A percentile compares a stretch with the other conserved stretches of the same genome.
phyloP scores from a whole-genome alignment of 768 basidiomycete genomes.

The Piloderma croceum region DNA sequence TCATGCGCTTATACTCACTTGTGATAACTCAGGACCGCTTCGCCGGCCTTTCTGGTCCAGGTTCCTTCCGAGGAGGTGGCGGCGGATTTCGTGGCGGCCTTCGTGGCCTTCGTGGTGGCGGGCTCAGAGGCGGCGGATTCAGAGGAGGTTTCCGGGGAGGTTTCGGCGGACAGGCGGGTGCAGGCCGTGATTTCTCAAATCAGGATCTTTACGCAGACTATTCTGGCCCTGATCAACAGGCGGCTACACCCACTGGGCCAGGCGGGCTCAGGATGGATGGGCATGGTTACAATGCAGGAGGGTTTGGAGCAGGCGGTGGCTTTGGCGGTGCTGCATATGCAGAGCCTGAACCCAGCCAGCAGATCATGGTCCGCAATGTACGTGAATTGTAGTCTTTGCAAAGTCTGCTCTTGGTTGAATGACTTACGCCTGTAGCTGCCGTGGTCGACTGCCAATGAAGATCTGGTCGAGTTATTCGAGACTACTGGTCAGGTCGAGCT shows the following conservation, averaged over 20 bases:
- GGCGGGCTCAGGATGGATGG: slow-evolving; percentile 34
- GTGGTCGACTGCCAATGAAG: slow-evolving; percentile 99
- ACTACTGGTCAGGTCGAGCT: slow-evolving; percentile 93
- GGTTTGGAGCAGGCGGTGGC: slow-evolving; percentile 31
- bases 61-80: slow-evolving; percentile 43
- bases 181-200: slow-evolving; percentile 72
- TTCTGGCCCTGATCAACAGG: slow-evolving; percentile 74
- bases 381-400: slow-evolving; percentile 31
- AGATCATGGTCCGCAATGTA: slow-evolving; percentile 98
- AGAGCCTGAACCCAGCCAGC: slow-evolving; percentile 84
- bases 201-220: slow-evolving; percentile 92
- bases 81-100: slow-evolving; percentile 47
- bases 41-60: slow-evolving; percentile 72
- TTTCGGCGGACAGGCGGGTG: slow-evolving; percentile 41
- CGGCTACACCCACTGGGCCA: slow-evolving; percentile 29
- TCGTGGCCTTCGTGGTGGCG: slow-evolving; percentile 31
- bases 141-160: slow-evolving; percentile 57
- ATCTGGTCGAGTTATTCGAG: slow-evolving; percentile 95
- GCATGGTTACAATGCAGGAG: slow-evolving; percentile 27
- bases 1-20: neutral
- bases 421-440: slow-evolving; percentile 56
- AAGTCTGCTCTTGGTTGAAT: slow-evolving; percentile 1
- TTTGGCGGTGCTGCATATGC: slow-evolving; percentile 29
- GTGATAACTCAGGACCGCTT: slow-evolving; percentile 64
- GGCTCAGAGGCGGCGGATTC: slow-evolving; percentile 42